Percentiles rank a stretch among this genome's conserved stretches.
Evolutionary conservation across 352 stramenopile genomes (phyloP).

Genomic region (Globisporangium iwayamae): DNA sequence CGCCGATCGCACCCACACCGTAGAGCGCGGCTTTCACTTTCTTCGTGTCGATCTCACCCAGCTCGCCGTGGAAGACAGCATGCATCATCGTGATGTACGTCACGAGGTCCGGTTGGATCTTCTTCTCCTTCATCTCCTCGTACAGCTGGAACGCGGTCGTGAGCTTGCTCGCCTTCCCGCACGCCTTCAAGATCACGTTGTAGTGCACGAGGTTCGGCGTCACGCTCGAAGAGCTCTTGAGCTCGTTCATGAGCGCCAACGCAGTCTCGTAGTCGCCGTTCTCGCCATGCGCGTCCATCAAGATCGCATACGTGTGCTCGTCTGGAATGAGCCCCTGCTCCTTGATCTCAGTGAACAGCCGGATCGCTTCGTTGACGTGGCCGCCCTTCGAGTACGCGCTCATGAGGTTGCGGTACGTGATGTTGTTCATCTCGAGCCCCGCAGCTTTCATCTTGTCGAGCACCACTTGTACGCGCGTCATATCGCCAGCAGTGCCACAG

Average conservation of each 20-base stretch:
- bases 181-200: conserved; percentile 76
- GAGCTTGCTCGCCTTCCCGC: conserved; percentile 68
- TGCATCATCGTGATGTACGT: conserved; percentile 89
- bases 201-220: conserved; percentile 67
- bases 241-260: conserved; percentile 45
- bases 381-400: conserved; percentile 57
- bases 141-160: conserved; percentile 76
- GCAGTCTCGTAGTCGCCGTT: conserved; percentile 55
- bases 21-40: conserved; percentile 66
- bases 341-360: conserved; percentile 59
- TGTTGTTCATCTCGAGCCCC: conserved; percentile 60
- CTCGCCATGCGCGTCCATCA: conserved; percentile 70
- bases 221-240: conserved; percentile 32
- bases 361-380: conserved; percentile 42
- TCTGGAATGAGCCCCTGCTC: conserved; percentile 40
- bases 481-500: conserved; percentile 40
- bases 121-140: conserved; percentile 78
- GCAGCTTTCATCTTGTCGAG: conserved; percentile 52
- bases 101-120: conserved; percentile 64
- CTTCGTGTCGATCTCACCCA: conserved; percentile 56
- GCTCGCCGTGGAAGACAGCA: conserved; percentile 77
- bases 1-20: conserved; percentile 51
- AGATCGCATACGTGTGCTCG: conserved; percentile 67
- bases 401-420: conserved; percentile 73
- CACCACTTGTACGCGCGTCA: conserved; percentile 40